Evolutionary conservation across 352 stramenopile species (phyloP), one percentile per base, ranked within the genome.

Genomic region (Globisporangium middletonii): DNA sequence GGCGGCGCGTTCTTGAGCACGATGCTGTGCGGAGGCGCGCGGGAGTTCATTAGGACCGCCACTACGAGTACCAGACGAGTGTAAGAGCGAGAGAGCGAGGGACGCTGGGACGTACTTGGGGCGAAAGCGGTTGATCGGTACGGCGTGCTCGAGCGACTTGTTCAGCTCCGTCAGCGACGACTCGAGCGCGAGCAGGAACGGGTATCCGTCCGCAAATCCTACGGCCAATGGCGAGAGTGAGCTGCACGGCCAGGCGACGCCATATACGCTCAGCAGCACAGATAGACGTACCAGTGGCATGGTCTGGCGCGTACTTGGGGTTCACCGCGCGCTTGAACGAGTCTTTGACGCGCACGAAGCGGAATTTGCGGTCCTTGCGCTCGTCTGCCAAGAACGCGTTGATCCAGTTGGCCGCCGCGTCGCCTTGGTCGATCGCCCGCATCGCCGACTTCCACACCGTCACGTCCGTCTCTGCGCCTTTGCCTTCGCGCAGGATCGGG

Each of bases 51-150:
- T 23, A 64, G 12, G 12, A 44, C 19, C 27, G 7, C 26, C 55
- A 50, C 33, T 27, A 15, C 15, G 38, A 11, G 6, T 13, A 33
- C 26, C 47, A 52, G 4, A 37, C 6, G 42, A 23, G 23, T 23
- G 11, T 46, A 51, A 30, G 51, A 12, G 33, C 16, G 26, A 48
- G 33, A 37, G 23, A 48, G 19, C 16, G n/a, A 47, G 18, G 3
- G 8, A 8, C 11, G 13, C 2, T 55, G 55, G 28, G 45, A 77
- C 56, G 27, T 62, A 87, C 83, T 96, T 96, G 27, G 86, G 75
- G 7, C 86, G 84, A 59, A 96, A 96, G 5, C 83, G 82, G 30
- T 88, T 83, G 67, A 94, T 94, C 9, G 69, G 64, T n/a, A 92
- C 67, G 1, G 72, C 62, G 1, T 78, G 73, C 18, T 83, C 43